Evolutionary conservation across 805 yeast genomes (phyloP).

Genomic region (Sugiyamaella qingdaonensis): DNA sequence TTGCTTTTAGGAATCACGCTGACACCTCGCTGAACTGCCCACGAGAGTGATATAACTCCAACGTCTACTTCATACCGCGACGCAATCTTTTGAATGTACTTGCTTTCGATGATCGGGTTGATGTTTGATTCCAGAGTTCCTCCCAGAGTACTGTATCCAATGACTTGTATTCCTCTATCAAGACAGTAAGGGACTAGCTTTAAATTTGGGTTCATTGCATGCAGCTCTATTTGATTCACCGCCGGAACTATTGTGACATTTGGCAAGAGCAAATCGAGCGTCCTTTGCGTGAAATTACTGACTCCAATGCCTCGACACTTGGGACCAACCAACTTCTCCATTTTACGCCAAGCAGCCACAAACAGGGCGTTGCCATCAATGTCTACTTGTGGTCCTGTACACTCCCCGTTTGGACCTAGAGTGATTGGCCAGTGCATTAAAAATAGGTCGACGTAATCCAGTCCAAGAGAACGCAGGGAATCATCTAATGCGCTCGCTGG

Average conservation of each 20-base stretch:
- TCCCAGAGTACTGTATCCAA: conserved; percentile 79
- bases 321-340: conserved; percentile 54
- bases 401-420: conserved; percentile 13
- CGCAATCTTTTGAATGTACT: background rate
- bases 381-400: conserved; percentile 24
- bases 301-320: conserved; percentile 66
- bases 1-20: conserved; percentile 63
- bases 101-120: conserved; percentile 47
- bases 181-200: conserved; percentile 52
- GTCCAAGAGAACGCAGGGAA: conserved; percentile 57
- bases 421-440: conserved; percentile 74
- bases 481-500: conserved; percentile 42
- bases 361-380: conserved; percentile 19
- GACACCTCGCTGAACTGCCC: conserved; percentile 43
- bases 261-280: conserved; percentile 45
- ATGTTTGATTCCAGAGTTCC: conserved; percentile 39
- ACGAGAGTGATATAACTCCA: conserved; percentile 8
- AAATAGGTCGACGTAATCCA: conserved; percentile 74
- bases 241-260: conserved; percentile 53
- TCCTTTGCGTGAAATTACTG: conserved; percentile 43
- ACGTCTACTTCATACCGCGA: background rate
- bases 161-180: conserved; percentile 49
- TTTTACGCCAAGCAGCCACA: conserved; percentile 53
- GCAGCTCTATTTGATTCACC: conserved; percentile 70
- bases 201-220: conserved; percentile 64